These are phyloP conservation scores for Nannochloris sp. DNA, from an alignment of 139 green algal genomes.

Conservation along the genomic window DNA sequence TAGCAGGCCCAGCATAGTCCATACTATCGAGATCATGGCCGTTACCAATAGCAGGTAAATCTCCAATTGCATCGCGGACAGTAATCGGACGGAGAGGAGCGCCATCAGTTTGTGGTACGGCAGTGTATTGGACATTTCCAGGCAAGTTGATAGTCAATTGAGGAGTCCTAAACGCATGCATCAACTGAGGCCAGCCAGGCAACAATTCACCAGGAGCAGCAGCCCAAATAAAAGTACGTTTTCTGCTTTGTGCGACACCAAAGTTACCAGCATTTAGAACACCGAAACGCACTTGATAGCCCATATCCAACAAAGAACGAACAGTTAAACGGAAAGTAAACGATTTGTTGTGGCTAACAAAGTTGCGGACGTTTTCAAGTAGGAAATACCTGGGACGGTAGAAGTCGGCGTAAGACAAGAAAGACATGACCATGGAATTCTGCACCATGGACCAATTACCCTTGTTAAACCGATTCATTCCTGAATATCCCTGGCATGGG, in stretches of 20 bases:
- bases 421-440: conserved; percentile 96
- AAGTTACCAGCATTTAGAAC: conserved; percentile 95
- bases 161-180: conserved; percentile 79
- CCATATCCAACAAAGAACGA: conserved; percentile 88
- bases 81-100: conserved; percentile 85
- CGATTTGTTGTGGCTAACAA: conserved; percentile 91
- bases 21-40: conserved; percentile 52
- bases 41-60: conserved; percentile 85
- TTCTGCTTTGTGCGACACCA: conserved; percentile 89
- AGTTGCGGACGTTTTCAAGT: conserved; percentile 97
- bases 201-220: conserved; percentile 71
- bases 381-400: conserved; percentile 92
- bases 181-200: conserved; percentile 78
- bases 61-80: conserved; percentile 84
- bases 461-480: conserved; percentile 99
- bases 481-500: conserved; percentile 95
- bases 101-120: conserved; percentile 51
- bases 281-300: conserved; percentile 96
- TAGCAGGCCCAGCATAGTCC: conserved; percentile 25
- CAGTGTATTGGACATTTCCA: conserved; percentile 61
- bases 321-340: conserved; percentile 91
- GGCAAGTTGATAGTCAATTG: conserved; percentile 85
- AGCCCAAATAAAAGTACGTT: conserved; percentile 94
- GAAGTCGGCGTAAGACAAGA: conserved; percentile 86
- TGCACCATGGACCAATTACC: conserved; percentile 92